phyloP scores from a whole-genome alignment of 2,329 filamentous ascomycete genomes.

The Diaporthe australafricana region DNA sequence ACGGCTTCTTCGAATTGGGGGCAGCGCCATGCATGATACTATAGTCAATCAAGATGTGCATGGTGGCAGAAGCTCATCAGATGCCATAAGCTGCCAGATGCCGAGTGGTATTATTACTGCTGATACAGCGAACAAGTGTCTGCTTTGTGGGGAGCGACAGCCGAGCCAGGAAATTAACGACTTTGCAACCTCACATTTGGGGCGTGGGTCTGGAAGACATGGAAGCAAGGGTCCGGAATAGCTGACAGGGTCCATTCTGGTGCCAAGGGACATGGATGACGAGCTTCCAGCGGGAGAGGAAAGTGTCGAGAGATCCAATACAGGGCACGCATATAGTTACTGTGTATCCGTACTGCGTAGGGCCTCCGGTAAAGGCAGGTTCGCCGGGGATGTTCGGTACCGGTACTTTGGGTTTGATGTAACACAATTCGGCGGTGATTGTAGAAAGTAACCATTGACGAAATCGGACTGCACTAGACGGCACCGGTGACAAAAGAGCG shows the following conservation, averaged over 20 bases:
- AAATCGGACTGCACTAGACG: conserved; percentile 32
- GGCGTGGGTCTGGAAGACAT: conserved; percentile 30
- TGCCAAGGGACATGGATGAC: conserved; percentile 34
- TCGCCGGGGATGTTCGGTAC: conserved; percentile 3
- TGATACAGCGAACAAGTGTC: conserved; percentile 24
- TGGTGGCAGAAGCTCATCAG: conserved; percentile 16
- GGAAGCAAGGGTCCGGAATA: conserved; percentile 30
- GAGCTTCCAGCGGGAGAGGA: conserved; percentile 21
- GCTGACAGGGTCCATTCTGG: conserved; percentile 26
- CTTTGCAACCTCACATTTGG: conserved; percentile 31
- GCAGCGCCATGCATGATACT: conserved; percentile 22
- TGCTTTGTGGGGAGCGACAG: conserved; percentile 22
- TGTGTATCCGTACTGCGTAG: conserved; percentile 27
- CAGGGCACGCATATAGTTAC: conserved; percentile 15
- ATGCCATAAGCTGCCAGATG: conserved; percentile 20
- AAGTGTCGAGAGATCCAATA: conserved; percentile 23
- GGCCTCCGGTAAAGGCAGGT: background rate
- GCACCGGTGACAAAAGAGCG: conserved; percentile 27
- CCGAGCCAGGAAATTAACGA: conserved; percentile 33
- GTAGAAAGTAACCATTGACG: conserved; percentile 28
- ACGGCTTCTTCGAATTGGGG: conserved; percentile 12
- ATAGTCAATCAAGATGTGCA: conserved; percentile 25
- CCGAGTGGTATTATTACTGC: conserved; percentile 1
- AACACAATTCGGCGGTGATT: conserved; percentile 35
- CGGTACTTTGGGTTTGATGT: conserved; percentile 27